Conservation (phyloP, 1,139 yeast species). For the Zhuliangozyma blackwelliae region DNA sequence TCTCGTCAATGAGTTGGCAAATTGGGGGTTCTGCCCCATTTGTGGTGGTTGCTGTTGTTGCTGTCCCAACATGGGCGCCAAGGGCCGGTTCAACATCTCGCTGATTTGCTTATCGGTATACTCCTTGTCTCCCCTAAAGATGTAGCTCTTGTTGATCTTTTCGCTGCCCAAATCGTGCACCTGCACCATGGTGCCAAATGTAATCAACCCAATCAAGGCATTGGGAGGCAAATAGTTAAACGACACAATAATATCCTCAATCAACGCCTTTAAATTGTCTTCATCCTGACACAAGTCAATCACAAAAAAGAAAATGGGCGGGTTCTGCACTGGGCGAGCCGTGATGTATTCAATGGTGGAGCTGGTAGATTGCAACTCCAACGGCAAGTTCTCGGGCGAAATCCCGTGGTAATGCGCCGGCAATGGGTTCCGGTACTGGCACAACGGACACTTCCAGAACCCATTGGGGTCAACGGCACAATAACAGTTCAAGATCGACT, state of each 20-base stretch:
- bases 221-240: constrained; percentile 87
- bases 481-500: constrained; percentile 84
- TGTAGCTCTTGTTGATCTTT: constrained; percentile 73
- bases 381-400: constrained; percentile 78
- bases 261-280: constrained; percentile 84
- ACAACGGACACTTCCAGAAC: constrained; percentile 88
- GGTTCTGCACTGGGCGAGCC: constrained; percentile 81
- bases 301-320: constrained; percentile 90
- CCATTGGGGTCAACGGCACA: constrained; percentile 80
- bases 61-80: constrained; percentile 21
- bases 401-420: constrained; percentile 89
- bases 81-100: constrained; percentile 63
- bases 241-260: constrained; percentile 79
- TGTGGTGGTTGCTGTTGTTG: constrained; percentile 22
- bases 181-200: constrained; percentile 93
- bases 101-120: constrained; percentile 71
- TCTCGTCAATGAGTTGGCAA: constrained; percentile 54
- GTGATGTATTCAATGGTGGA: constrained; percentile 93
- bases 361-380: constrained; percentile 72
- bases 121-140: constrained; percentile 91
- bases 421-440: constrained; percentile 77
- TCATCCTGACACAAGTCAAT: constrained; percentile 94
- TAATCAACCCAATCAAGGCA: constrained; percentile 85
- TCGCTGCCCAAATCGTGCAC: constrained; percentile 87
- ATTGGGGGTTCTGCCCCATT: constrained; percentile 14